These are phyloP conservation scores for Rutidosis leptorrhynchoides DNA, from an alignment of 129 eudicot genomes.

Conservation along the genomic window DNA sequence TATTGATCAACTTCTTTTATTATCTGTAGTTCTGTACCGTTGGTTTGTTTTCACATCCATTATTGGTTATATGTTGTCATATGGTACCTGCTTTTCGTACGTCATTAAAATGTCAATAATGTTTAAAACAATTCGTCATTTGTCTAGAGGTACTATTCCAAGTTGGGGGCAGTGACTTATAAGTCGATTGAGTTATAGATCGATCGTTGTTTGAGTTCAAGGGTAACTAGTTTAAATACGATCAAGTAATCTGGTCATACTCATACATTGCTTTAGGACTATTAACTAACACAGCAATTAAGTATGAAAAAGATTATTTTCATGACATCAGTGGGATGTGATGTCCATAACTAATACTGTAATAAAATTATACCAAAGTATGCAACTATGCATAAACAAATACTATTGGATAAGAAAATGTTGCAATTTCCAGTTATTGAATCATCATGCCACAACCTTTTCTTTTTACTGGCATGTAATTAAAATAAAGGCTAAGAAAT, in stretches of 20 bases:
- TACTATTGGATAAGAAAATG: neutral
- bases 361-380: neutral
- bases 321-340: neutral
- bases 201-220: too few species aligned
- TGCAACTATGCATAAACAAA: neutral
- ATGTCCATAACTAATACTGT: neutral
- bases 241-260: neutral
- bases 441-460: neutral
- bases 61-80: neutral
- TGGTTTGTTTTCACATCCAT: neutral
- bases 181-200: too few species aligned
- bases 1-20: neutral
- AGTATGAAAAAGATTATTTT: neutral
- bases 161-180: neutral
- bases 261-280: too few species aligned
- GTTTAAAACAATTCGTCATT: neutral
- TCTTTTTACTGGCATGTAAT: neutral
- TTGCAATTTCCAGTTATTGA: neutral
- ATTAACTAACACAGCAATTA: neutral
- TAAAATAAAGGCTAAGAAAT: conserved; percentile 4
- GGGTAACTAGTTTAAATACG: neutral
- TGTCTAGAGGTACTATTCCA: neutral
- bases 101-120: neutral
- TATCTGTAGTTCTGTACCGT: neutral
- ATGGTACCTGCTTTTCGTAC: neutral